phyloP scores from a whole-genome alignment of 768 basidiomycete species.

The Amanita molliuscula region DNA sequence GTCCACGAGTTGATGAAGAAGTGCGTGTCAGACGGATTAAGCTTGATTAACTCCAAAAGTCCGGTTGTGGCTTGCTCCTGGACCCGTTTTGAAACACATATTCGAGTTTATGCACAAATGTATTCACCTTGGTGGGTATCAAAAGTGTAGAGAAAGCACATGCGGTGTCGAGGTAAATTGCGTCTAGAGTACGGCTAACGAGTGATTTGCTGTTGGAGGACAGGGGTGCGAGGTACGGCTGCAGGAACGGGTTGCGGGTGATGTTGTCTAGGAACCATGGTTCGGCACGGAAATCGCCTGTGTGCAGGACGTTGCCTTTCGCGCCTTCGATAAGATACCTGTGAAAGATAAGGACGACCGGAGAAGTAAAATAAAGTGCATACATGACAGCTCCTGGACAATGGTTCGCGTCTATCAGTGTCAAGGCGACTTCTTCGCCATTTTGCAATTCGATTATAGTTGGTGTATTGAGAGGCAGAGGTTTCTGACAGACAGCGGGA shows the following conservation, averaged over 20 bases:
- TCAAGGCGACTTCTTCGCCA: constrained; percentile 55
- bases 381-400: constrained; percentile 95
- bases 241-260: constrained; percentile 57
- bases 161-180: constrained; percentile 81
- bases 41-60: constrained; percentile 56
- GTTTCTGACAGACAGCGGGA: constrained; percentile 26
- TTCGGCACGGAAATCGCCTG: constrained; percentile 90
- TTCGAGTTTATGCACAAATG: not conserved
- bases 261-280: constrained; percentile 66
- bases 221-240: constrained; percentile 48
- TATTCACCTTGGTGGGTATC: constrained; percentile 50
- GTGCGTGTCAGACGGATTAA: constrained; percentile 52
- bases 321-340: constrained; percentile 81
- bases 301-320: constrained; percentile 71
- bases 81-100: not conserved
- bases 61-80: constrained; percentile 60
- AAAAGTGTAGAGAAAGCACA: constrained; percentile 40
- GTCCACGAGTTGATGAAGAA: constrained; percentile 96
- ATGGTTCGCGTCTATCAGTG: constrained; percentile 86
- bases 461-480: constrained; percentile 54
- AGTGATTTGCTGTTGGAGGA: constrained; percentile 3
- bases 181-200: constrained; percentile 43
- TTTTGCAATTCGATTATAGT: constrained; percentile 47
- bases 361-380: too few relatives aligned
- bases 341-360: not conserved